A percentile compares a stretch with the other conserved stretches of the same genome.
phyloP scores from a whole-genome alignment of 2,329 filamentous ascomycete species.

The Neopestalotiopsis sp. region DNA sequence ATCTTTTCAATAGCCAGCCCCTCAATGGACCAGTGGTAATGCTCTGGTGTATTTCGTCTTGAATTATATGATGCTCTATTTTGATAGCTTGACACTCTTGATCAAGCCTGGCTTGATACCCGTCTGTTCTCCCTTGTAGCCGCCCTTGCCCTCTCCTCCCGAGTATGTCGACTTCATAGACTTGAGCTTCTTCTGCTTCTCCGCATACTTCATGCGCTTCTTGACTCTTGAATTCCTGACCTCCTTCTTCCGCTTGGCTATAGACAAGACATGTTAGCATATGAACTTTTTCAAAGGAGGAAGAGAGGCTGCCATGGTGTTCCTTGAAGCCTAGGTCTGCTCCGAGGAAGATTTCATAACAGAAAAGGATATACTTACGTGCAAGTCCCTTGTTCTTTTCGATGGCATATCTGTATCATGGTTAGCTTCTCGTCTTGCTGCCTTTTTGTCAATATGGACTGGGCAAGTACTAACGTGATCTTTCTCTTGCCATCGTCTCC shows the following conservation, averaged over 20 bases:
- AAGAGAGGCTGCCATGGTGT: not conserved
- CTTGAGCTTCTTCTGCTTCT: constrained; percentile 95
- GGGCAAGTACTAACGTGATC: constrained; percentile 60
- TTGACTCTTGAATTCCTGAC: constrained; percentile 8
- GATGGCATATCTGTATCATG: constrained; percentile 8
- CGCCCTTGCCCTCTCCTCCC: constrained; percentile 80
- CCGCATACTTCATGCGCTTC: constrained; percentile 64
- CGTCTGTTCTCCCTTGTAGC: constrained; percentile 89
- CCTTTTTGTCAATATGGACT: not conserved
- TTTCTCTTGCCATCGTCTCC: constrained; percentile 87
- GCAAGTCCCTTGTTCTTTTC: constrained; percentile 14
- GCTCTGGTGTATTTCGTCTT: not conserved
- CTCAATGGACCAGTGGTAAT: too few species aligned
- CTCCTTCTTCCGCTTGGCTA: constrained; percentile 12
- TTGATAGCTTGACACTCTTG: constrained; percentile 86
- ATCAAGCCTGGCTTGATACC: constrained; percentile 95
- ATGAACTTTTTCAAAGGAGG: not conserved
- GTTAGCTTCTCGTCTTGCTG: not conserved
- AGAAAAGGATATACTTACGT: not conserved
- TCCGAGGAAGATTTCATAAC: not conserved
- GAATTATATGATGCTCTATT: not conserved
- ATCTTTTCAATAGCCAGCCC: too few species aligned
- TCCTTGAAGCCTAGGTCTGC: too few species aligned
- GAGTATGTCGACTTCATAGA: constrained; percentile 87
- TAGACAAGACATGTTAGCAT: not conserved